These are phyloP conservation scores for Polygonum maritimum DNA, from an alignment of 148 eudicot genomes.

Conservation along the genomic window DNA sequence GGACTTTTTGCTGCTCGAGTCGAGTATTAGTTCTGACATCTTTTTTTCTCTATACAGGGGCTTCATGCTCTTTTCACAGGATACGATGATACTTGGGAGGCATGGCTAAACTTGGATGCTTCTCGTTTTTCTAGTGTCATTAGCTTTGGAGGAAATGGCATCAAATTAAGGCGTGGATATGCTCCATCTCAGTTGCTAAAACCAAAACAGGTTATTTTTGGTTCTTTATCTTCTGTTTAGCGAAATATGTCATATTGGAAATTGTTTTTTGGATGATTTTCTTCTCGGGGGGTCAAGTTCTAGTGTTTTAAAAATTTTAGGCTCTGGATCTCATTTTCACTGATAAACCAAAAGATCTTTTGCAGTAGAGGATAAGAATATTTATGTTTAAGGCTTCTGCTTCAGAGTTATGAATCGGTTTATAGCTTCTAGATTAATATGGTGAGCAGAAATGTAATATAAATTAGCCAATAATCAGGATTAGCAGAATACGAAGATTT, in stretches of 20 bases:
- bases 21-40: not conserved
- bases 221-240: conserved; percentile 14
- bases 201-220: conserved; percentile 96
- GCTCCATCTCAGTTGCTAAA: conserved; percentile 74
- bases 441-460: not conserved
- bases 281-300: not conserved
- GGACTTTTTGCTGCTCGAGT: conserved; percentile 97
- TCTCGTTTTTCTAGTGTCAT: conserved; percentile 67
- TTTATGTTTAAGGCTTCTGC: not conserved
- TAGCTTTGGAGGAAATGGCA: conserved; percentile 56
- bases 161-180: conserved; percentile 88
- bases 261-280: not conserved
- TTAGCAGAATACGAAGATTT: not conserved
- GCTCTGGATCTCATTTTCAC: not conserved
- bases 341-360: not conserved
- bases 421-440: not conserved
- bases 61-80: conserved; percentile 86
- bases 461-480: not conserved
- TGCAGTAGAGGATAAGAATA: not conserved
- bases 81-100: conserved; percentile 98
- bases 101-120: conserved; percentile 78
- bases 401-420: not conserved
- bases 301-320: not conserved
- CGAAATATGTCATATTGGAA: not conserved
- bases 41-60: conserved; percentile 51